Percentiles rank a stretch among this genome's conserved stretches.
Evolutionary conservation across 2,329 filamentous ascomycete genomes (phyloP).

Genomic region (Zasmidium citrigriseum): DNA sequence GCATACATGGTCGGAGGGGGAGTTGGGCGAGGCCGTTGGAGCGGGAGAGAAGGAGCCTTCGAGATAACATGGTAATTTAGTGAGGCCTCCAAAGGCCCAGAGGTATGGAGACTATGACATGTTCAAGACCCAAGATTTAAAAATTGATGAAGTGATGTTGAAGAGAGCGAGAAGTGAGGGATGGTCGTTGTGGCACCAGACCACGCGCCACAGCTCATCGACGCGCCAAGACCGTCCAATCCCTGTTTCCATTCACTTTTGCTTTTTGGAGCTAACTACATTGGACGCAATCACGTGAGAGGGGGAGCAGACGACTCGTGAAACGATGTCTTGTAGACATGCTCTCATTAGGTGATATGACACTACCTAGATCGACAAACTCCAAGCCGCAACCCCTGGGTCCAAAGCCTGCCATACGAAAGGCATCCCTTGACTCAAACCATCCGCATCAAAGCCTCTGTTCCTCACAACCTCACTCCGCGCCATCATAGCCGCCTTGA

Average conservation of each 20-base stretch:
- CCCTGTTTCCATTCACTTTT: neutral
- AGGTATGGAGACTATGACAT: neutral
- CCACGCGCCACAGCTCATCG: neutral
- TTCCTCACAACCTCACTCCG: slow-evolving; percentile 42
- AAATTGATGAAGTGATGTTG: neutral
- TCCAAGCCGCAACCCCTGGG: slow-evolving; percentile 28
- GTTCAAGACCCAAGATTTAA: neutral
- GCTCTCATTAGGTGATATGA: neutral
- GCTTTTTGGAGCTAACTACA: neutral
- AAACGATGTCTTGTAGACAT: too few relatives aligned
- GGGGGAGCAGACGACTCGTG: too few relatives aligned
- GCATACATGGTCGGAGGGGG: too few relatives aligned
- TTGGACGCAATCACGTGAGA: too few relatives aligned
- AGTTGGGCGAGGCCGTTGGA: neutral
- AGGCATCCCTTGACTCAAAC: slow-evolving; percentile 51
- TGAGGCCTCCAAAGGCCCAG: neutral
- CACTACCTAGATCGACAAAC: slow-evolving; percentile 17
- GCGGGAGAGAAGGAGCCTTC: neutral
- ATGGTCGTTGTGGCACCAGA: neutral
- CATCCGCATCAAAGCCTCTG: slow-evolving; percentile 45
- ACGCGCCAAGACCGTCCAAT: neutral
- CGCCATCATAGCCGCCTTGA: slow-evolving; percentile 39
- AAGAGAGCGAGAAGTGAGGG: neutral
- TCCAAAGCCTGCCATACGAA: slow-evolving; percentile 44
- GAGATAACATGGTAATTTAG: neutral